Conservation (phyloP, 2,329 filamentous ascomycete species). For the Aspergillus japonicus region DNA sequence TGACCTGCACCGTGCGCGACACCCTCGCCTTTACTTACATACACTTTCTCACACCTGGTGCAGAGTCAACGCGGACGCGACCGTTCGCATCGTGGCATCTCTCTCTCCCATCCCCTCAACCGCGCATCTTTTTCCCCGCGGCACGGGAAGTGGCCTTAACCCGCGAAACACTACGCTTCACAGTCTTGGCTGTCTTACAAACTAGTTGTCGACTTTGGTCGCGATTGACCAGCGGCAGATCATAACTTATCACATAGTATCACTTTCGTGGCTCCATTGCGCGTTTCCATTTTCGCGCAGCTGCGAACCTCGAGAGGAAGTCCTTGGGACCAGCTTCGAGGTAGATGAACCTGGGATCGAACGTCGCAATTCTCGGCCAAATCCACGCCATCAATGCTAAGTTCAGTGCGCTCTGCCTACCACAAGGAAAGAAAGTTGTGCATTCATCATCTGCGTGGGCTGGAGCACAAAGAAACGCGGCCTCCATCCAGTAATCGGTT, state of each 20-base stretch:
- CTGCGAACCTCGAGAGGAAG: neutral
- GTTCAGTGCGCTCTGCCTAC: neutral
- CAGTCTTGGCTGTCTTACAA: neutral
- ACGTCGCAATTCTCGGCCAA: neutral
- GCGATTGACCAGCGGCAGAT: neutral
- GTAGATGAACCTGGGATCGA: neutral
- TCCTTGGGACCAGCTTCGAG: neutral
- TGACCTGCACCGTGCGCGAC: neutral
- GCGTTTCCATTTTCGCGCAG: neutral
- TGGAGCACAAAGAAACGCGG: neutral
- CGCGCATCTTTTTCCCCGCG: neutral
- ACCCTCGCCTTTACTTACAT: neutral
- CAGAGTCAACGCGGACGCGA: neutral
- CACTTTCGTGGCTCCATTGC: neutral
- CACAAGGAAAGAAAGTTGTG: neutral
- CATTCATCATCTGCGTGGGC: neutral
- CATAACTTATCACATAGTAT: neutral
- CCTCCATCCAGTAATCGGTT: neutral
- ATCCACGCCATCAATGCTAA: neutral
- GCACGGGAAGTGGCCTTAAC: neutral
- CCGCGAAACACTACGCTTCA: neutral
- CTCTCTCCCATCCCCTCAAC: neutral
- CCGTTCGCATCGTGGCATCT: neutral
- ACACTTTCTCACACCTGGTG: neutral
- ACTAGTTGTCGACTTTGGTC: neutral